These are phyloP conservation scores for Persicaria tinctoria DNA, from an alignment of 148 eudicot species.

Conservation along the genomic window DNA sequence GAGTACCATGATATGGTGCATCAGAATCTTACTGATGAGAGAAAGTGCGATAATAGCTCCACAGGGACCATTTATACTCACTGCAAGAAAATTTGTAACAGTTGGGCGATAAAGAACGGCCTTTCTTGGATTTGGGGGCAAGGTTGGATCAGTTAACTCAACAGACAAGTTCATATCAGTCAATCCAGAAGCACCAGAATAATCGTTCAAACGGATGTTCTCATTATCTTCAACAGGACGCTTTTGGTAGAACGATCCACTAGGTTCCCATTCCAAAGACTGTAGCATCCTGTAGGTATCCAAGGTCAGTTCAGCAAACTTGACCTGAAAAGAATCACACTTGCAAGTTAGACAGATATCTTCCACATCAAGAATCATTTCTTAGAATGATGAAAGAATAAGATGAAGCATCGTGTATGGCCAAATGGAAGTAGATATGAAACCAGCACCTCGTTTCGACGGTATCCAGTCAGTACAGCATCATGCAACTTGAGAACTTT, in stretches of 20 bases:
- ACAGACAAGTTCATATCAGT: conserved; percentile 79
- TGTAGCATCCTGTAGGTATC: conserved; percentile 96
- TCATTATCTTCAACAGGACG: conserved; percentile 46
- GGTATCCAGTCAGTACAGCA: conserved; percentile 85
- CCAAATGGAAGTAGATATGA: conserved; percentile 9
- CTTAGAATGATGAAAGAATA: conserved; percentile 2
- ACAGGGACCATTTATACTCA: conserved; percentile 34
- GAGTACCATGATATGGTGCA: neutral
- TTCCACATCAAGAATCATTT: neutral
- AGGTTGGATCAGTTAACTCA: conserved; percentile 78
- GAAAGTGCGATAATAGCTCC: neutral
- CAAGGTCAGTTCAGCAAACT: conserved; percentile 84
- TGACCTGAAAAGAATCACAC: conserved; percentile 49
- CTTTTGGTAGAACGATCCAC: conserved; percentile 82
- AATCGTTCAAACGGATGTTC: conserved; percentile 55
- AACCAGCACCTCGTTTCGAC: conserved; percentile 69
- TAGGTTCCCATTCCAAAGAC: conserved; percentile 98
- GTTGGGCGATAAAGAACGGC: conserved; percentile 81
- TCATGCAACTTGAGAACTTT: conserved; percentile 80
- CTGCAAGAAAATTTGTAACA: conserved; percentile 73
- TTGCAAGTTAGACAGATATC: conserved; percentile 3
- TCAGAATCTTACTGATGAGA: neutral
- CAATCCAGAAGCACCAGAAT: conserved; percentile 77
- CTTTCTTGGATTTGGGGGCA: conserved; percentile 95
- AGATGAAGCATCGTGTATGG: neutral